Conservation (phyloP, 2,329 filamentous ascomycete species). For the Xylaria multiplex region DNA sequence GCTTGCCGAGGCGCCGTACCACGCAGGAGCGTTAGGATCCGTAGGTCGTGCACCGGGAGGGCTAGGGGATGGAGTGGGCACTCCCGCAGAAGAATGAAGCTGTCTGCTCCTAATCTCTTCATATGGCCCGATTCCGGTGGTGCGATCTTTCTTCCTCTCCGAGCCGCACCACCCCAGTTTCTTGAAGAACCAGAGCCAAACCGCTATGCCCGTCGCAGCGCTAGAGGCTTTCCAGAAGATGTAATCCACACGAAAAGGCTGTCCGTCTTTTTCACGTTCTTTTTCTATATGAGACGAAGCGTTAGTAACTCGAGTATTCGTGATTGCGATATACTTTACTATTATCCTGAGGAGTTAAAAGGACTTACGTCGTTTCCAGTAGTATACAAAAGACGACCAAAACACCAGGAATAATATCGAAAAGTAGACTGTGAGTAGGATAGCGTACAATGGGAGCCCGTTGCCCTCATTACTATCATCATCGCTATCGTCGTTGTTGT, state of each 20-base stretch:
- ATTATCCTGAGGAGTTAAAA: not conserved
- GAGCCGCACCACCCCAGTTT: constrained; percentile 18
- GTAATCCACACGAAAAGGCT: constrained; percentile 26
- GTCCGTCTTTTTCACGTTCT: constrained; percentile 18
- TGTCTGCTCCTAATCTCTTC: constrained; percentile 11
- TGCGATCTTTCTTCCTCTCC: not conserved
- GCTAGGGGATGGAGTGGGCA: not conserved
- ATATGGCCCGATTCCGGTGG: constrained; percentile 11
- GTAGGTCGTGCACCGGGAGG: not conserved
- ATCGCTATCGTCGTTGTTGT: not conserved
- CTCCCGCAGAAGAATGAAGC: not conserved
- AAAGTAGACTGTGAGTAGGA: constrained; percentile 14
- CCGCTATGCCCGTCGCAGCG: constrained; percentile 32
- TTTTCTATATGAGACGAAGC: constrained; percentile 24
- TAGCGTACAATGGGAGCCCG: constrained; percentile 13
- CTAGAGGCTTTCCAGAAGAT: constrained; percentile 38
- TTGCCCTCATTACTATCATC: not conserved
- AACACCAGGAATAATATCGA: constrained; percentile 18
- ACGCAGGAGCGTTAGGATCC: constrained; percentile 2
- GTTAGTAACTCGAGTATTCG: constrained; percentile 5
- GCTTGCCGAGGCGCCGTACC: constrained; percentile 3
- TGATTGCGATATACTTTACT: not conserved
- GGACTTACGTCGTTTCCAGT: constrained; percentile 20
- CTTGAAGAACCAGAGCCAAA: constrained; percentile 35
- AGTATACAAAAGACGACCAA: constrained; percentile 16